Conservation (phyloP, 179 eudicot species). For the Silene vulgaris region DNA sequence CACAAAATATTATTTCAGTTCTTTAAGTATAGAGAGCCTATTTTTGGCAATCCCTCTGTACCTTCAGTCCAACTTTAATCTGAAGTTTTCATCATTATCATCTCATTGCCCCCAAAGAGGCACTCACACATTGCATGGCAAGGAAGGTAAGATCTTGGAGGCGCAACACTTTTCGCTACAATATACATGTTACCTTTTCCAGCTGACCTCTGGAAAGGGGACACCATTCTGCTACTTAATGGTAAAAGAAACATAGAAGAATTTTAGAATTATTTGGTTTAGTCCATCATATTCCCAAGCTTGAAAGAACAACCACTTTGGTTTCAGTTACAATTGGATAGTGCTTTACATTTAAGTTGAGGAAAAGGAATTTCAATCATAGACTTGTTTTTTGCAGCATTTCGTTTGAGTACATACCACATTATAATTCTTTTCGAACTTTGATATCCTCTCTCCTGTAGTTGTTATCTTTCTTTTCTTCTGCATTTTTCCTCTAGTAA, state of each 20-base stretch:
- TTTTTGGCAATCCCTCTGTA: too few relatives aligned
- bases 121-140: too few relatives aligned
- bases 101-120: too few relatives aligned
- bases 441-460: slow-evolving; percentile 5
- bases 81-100: too few relatives aligned
- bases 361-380: not conserved
- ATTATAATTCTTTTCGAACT: not conserved
- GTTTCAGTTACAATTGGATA: not conserved
- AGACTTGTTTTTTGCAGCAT: not conserved
- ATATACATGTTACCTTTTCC: too few relatives aligned
- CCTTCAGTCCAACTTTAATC: too few relatives aligned
- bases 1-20: too few relatives aligned
- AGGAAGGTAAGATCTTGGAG: too few relatives aligned
- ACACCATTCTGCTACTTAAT: not conserved
- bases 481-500: not conserved
- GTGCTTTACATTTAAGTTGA: not conserved
- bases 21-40: too few relatives aligned
- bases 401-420: slow-evolving; percentile 3
- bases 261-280: not conserved
- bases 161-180: too few relatives aligned
- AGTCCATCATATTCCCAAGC: not conserved
- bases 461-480: slow-evolving; percentile 14
- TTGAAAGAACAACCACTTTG: not conserved
- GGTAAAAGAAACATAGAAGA: not conserved
- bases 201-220: not conserved